Percentiles rank a stretch among this genome's conserved stretches.
Conservation (phyloP, 495 filamentous ascomycete species). For the Penicillium taxi region DNA sequence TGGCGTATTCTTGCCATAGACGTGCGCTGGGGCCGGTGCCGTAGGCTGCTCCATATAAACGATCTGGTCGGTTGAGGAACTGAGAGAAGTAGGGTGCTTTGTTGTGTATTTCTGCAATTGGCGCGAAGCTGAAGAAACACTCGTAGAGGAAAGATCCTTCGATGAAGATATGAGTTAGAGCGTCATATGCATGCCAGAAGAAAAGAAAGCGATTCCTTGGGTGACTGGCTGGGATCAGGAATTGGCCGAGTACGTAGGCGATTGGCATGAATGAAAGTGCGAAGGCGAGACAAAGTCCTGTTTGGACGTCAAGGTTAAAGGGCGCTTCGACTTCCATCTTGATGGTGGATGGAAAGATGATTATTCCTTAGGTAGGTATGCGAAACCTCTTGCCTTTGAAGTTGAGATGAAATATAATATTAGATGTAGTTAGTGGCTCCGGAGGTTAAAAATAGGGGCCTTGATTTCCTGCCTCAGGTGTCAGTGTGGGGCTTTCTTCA, state of each 20-base stretch:
- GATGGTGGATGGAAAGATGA: background rate
- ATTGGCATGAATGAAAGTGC: conserved; percentile 46
- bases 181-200: conserved; percentile 92
- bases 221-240: conserved; percentile 41
- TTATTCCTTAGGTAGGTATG: too few species aligned
- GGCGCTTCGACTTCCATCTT: too few species aligned
- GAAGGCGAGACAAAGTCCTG: conserved; percentile 45
- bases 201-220: conserved; percentile 61
- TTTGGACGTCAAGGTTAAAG: conserved; percentile 41
- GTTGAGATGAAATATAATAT: too few species aligned
- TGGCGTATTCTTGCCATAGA: conserved; percentile 90
- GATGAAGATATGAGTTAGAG: conserved; percentile 78
- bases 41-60: conserved; percentile 67
- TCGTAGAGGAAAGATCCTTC: conserved; percentile 89
- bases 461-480: conserved; percentile 3
- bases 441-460: background rate
- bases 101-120: conserved; percentile 31
- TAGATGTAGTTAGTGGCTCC: background rate
- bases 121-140: conserved; percentile 70
- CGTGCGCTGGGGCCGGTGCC: conserved; percentile 54
- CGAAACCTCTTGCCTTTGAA: too few species aligned
- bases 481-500: background rate
- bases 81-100: conserved; percentile 38
- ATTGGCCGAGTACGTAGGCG: conserved; percentile 40
- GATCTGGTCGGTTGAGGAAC: conserved; percentile 47